A percentile compares a stretch with the other conserved stretches of the same genome.
phyloP scores from a whole-genome alignment of 2,329 filamentous ascomycete species.

The Fusarium dimerum region DNA sequence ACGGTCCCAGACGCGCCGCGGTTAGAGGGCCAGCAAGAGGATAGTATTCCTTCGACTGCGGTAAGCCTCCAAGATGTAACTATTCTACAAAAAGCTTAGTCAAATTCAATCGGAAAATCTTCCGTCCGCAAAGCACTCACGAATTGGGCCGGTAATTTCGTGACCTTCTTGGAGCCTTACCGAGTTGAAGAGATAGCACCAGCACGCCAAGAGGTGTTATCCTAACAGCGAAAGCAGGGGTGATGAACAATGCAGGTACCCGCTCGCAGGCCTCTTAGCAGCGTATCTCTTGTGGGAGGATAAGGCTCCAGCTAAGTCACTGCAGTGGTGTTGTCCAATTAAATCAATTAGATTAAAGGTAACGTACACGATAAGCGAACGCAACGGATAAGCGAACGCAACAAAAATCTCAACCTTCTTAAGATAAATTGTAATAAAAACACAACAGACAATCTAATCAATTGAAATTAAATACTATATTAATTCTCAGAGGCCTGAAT shows the following conservation, averaged over 20 bases:
- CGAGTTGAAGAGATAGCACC: not conserved
- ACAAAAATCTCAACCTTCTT: not conserved
- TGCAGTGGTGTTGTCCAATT: too few relatives aligned
- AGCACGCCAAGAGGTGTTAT: not conserved
- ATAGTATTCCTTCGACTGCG: too few relatives aligned
- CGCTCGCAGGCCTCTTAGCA: not conserved
- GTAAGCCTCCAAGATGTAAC: too few relatives aligned
- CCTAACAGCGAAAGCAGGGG: not conserved
- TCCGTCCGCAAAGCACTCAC: too few relatives aligned
- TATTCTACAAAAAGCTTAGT: too few relatives aligned
- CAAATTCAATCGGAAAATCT: too few relatives aligned
- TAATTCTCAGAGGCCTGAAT: slow-evolving; percentile 1
- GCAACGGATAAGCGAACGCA: not conserved
- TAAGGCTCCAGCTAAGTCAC: not conserved
- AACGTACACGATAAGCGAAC: not conserved
- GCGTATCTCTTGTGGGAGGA: not conserved
- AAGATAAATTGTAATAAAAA: too few relatives aligned
- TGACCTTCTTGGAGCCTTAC: too few relatives aligned
- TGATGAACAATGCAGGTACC: not conserved
- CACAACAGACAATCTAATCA: not conserved
- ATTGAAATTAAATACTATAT: slow-evolving; percentile 3
- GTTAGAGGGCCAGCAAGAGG: too few relatives aligned
- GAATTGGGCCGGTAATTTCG: too few relatives aligned
- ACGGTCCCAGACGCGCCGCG: too few relatives aligned
- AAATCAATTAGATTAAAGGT: not conserved